Base-by-base conservation (phyloP, 805 yeast species). In the Candida sonorensis region DNA sequence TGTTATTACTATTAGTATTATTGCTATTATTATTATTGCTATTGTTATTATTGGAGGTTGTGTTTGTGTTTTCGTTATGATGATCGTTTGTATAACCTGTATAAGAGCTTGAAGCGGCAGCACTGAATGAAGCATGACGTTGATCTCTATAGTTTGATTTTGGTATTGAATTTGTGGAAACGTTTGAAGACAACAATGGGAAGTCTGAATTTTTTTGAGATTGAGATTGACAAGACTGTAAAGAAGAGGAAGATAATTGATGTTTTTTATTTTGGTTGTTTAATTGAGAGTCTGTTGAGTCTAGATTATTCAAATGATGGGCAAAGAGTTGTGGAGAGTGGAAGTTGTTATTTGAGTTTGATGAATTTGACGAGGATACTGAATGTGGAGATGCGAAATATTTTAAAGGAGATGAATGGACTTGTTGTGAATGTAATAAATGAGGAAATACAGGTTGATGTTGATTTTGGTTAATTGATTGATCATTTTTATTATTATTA, bases 51-150 rank as follows among this genome's bases (percentile, higher is more conserved):
- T n/a, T n/a, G n/a, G n/a, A n/a, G n/a, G n/a, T n/a, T n/a, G n/a
- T n/a, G n/a, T n/a, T n/a, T n/a, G n/a, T n/a, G n/a, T n/a, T 34
- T 15, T 36, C 19, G 14, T 33, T 25, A 14, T 31, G 29, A 4
- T 29, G 35, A 11, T 25, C 17, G 4, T 29, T 33, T 26, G 44
- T 45, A 18, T 36, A 48, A n/a, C 69, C 69, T 1, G 80, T 66
- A 47, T 81, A 79, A 0, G 83, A 71, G 6, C 66, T 55, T 2
- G 79, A 72, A 10, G 77, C 62, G 1, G 80, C 74, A 0, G 86
- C 86, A 3, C 78, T 70, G 48, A 73, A 77, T n/a, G 82, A 77
- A 7, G 67, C 69, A 50, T 72, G 77, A 12, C 78, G 61, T 17
- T 59, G 53, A 31, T 55, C 46, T 41, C 56, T 49, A 29, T 42